Evolutionary conservation across 129 eudicot genomes (phyloP).

Genomic region (carrot (Daucus carota)): DNA sequence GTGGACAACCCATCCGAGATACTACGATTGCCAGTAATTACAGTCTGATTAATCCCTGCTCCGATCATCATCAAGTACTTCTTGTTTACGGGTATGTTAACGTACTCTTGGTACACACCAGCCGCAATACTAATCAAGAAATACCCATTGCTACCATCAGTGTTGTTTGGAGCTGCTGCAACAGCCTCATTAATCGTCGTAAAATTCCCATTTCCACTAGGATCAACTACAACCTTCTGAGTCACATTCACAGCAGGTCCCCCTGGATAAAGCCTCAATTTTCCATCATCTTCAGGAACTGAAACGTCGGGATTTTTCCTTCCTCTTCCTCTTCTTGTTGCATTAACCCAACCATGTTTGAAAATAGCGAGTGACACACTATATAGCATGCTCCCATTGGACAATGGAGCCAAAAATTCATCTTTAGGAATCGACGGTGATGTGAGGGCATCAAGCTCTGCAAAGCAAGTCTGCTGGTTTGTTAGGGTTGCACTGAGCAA

Average conservation of each 20-base stretch:
- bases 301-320: not conserved
- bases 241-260: constrained; percentile 24
- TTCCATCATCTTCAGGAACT: constrained; percentile 4
- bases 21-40: constrained; percentile 55
- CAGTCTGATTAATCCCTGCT: constrained; percentile 56
- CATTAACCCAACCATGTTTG: constrained; percentile 35
- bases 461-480: constrained; percentile 43
- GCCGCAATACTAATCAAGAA: constrained; percentile 28
- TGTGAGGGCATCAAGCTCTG: constrained; percentile 23
- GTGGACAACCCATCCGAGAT: constrained; percentile 57
- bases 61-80: constrained; percentile 62
- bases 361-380: constrained; percentile 47
- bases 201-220: constrained; percentile 39
- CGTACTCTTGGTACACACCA: constrained; percentile 54
- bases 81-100: constrained; percentile 32
- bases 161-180: constrained; percentile 42
- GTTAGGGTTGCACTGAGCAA: constrained; percentile 49
- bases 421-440: constrained; percentile 17
- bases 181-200: constrained; percentile 50
- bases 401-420: constrained; percentile 12
- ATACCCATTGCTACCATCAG: constrained; percentile 32
- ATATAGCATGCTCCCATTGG: constrained; percentile 28
- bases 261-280: constrained; percentile 7
- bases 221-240: constrained; percentile 33
- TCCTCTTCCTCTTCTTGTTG: not conserved